Conservation (phyloP, 192 early-diverging fungal species). For the Phycomyces blakesleeanus region DNA sequence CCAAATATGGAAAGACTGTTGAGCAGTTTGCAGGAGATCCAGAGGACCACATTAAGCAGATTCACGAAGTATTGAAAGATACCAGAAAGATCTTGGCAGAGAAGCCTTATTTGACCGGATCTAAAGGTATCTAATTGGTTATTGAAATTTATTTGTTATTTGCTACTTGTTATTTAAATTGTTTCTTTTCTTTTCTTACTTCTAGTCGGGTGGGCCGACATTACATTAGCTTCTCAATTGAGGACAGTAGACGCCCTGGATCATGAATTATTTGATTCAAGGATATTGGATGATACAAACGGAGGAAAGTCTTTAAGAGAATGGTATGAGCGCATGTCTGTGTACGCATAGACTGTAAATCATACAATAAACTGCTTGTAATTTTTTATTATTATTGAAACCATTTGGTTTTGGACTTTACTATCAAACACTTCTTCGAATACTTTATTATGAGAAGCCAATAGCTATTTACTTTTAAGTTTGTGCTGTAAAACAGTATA, state of each 20-base stretch:
- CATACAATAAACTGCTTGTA: no score
- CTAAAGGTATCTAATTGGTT: constrained; percentile 29
- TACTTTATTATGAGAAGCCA: no score
- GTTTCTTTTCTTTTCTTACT: no score
- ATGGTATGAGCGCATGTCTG: no score
- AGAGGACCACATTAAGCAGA: constrained; percentile 12
- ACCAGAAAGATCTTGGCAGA: constrained; percentile 24
- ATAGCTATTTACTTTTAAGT: no score
- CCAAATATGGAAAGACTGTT: constrained; percentile 26
- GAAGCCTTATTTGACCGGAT: constrained; percentile 34
- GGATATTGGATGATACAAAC: constrained; percentile 19
- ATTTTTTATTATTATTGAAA: no score
- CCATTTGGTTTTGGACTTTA: no score
- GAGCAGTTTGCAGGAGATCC: constrained; percentile 31
- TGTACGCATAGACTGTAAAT: no score
- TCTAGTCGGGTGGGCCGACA: constrained; percentile 45
- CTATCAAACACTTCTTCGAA: no score
- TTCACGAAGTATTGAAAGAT: constrained; percentile 27
- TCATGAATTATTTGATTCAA: constrained; percentile 34
- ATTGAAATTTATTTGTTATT: background rate
- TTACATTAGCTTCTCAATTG: constrained; percentile 35
- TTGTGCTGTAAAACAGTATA: no score
- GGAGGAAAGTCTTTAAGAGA: no score
- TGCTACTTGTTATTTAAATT: no score
- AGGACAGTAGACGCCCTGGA: constrained; percentile 26